These are phyloP conservation scores for Kernera saxatilis DNA, from an alignment of 345 rosid genomes.

Conservation along the genomic window DNA sequence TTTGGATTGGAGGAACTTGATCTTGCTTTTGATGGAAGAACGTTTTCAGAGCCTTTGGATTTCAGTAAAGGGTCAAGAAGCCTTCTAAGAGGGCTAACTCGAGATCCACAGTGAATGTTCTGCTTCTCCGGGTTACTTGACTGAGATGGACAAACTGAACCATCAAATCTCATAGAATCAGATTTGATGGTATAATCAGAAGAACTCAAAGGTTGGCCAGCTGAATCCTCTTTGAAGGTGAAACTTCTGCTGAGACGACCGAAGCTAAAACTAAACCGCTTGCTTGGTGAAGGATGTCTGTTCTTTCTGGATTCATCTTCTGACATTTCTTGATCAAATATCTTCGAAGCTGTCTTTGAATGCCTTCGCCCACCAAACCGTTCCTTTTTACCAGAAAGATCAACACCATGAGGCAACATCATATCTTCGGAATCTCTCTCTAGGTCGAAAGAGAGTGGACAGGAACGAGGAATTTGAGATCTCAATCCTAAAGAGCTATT, in stretches of 20 bases:
- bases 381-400: conserved; percentile 33
- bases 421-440: conserved; percentile 28
- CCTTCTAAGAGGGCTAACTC: conserved; percentile 74
- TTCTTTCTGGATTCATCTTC: conserved; percentile 37
- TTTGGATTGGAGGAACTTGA: conserved; percentile 27
- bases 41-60: conserved; percentile 45
- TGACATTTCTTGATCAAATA: conserved; percentile 38
- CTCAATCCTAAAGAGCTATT: conserved; percentile 23
- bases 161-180: conserved; percentile 46
- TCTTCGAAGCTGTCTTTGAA: conserved; percentile 31
- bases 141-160: conserved; percentile 30
- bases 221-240: conserved; percentile 61
- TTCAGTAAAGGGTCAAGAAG: conserved; percentile 64
- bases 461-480: conserved; percentile 43
- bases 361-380: conserved; percentile 24
- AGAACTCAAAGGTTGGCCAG: conserved; percentile 42
- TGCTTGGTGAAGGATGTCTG: conserved; percentile 53
- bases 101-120: conserved; percentile 36
- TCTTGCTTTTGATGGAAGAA: conserved; percentile 35
- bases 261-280: conserved; percentile 78
- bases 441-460: conserved; percentile 43
- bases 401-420: conserved; percentile 23
- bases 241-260: conserved; percentile 68
- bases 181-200: conserved; percentile 43
- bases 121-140: conserved; percentile 36